Percentiles rank a stretch among this genome's conserved stretches.
Conservation (phyloP, 1,284 basidiomycete species). For the Porodaedalea pini region DNA sequence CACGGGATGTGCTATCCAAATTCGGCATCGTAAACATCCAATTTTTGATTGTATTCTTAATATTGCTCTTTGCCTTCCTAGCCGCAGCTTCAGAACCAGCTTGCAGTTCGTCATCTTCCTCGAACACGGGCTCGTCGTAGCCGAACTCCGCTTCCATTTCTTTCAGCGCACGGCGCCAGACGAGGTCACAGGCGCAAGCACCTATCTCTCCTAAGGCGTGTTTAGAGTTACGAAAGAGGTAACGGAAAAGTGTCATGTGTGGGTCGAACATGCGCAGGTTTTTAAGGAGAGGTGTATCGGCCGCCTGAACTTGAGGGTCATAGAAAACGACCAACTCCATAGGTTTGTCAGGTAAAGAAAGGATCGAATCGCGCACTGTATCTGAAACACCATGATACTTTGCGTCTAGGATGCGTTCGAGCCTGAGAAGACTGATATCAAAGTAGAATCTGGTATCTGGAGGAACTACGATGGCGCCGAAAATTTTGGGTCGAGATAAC, state of each 20-base stretch:
- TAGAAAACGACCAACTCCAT: constrained; percentile 36
- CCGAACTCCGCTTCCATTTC: constrained; percentile 33
- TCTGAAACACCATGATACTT: constrained; percentile 34
- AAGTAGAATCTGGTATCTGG: constrained; percentile 30
- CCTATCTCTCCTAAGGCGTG: constrained; percentile 51
- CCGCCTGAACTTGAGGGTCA: constrained; percentile 27
- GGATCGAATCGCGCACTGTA: constrained; percentile 31
- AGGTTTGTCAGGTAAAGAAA: constrained; percentile 38
- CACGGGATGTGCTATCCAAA: constrained; percentile 45
- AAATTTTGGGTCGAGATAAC: constrained; percentile 39
- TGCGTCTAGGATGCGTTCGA: constrained; percentile 40
- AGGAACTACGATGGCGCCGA: constrained; percentile 38
- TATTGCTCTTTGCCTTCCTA: constrained; percentile 26
- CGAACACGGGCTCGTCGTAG: constrained; percentile 28
- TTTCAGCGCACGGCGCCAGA: constrained; percentile 54
- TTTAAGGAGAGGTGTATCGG: constrained; percentile 34
- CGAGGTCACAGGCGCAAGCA: constrained; percentile 57
- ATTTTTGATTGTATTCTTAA: constrained; percentile 46
- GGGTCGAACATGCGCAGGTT: constrained; percentile 38
- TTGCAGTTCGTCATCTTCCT: constrained; percentile 32
- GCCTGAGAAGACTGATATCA: constrained; percentile 34
- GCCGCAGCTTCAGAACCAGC: constrained; percentile 23
- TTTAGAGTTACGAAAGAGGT: constrained; percentile 44
- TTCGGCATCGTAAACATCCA: constrained; percentile 62
- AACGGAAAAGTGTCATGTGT: constrained; percentile 35